A percentile compares a stretch with the other conserved stretches of the same genome.
phyloP scores from a whole-genome alignment of 2,329 filamentous ascomycete genomes.

The Ophiostoma ips region DNA sequence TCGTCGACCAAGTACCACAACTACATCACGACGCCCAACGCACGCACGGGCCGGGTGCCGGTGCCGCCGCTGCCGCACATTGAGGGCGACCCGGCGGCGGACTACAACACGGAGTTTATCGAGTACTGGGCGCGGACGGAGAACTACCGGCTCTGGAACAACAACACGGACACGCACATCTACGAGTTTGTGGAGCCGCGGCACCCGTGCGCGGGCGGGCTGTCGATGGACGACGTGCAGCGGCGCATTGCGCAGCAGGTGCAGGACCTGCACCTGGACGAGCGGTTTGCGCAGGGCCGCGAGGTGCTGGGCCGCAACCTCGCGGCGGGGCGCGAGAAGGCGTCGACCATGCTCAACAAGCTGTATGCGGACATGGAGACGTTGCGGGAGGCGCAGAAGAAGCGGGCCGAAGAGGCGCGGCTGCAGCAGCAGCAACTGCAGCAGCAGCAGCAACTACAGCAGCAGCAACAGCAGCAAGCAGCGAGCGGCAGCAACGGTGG shows the following conservation, averaged over 20 bases:
- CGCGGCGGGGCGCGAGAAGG: slow-evolving; percentile 77
- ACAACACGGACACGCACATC: slow-evolving; percentile 67
- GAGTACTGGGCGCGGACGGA: slow-evolving; percentile 79
- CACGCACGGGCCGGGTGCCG: slow-evolving; percentile 30
- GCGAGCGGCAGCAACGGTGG: background rate
- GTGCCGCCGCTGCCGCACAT: slow-evolving; percentile 40
- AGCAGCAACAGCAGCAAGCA: background rate
- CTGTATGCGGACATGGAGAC: slow-evolving; percentile 84
- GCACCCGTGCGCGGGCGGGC: slow-evolving; percentile 82
- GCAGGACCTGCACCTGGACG: slow-evolving; percentile 84
- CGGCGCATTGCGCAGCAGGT: slow-evolving; percentile 82
- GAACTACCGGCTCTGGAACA: slow-evolving; percentile 82
- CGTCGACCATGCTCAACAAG: slow-evolving; percentile 73
- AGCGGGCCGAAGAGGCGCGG: slow-evolving; percentile 42
- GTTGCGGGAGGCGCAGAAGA: slow-evolving; percentile 59
- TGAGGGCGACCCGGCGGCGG: slow-evolving; percentile 70
- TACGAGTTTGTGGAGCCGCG: slow-evolving; percentile 90
- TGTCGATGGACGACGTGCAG: slow-evolving; percentile 91
- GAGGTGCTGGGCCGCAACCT: slow-evolving; percentile 82
- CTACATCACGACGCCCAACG: slow-evolving; percentile 44
- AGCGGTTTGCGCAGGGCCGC: slow-evolving; percentile 67
- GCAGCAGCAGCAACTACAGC: background rate
- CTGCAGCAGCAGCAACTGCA: slow-evolving; percentile 12
- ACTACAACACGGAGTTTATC: slow-evolving; percentile 76
- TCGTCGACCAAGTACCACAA: slow-evolving; percentile 82